Percentiles rank a stretch among this genome's conserved stretches.
These are phyloP conservation scores for Malus orientalis DNA, from an alignment of 306 rosid genomes.

Conservation along the genomic window DNA sequence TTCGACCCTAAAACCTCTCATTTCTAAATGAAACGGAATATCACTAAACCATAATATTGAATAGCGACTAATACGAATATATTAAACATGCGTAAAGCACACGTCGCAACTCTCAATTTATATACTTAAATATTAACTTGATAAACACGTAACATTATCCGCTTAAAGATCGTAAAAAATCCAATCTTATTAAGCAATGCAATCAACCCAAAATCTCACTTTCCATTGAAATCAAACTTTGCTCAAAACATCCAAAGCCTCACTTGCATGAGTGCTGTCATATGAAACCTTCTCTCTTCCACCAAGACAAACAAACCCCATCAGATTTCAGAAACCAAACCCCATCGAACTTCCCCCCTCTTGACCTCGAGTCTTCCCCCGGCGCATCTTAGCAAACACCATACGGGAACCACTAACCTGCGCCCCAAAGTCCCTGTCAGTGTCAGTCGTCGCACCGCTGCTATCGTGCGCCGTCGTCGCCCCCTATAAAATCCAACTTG, in stretches of 20 bases:
- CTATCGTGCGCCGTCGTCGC: not conserved
- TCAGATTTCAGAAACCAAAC: not conserved
- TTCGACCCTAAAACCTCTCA: too few species aligned
- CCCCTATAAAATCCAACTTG: not conserved
- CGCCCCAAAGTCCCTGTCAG: not conserved
- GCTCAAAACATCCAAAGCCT: not conserved
- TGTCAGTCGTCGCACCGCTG: not conserved
- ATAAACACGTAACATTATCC: not conserved
- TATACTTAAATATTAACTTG: not conserved
- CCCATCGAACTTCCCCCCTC: too few species aligned
- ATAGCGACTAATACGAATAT: too few species aligned
- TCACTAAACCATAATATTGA: rapidly evolving
- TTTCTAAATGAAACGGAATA: too few species aligned
- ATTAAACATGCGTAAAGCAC: too few species aligned
- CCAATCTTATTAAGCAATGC: not conserved
- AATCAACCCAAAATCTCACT: not conserved
- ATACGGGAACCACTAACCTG: not conserved
- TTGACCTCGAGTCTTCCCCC: not conserved
- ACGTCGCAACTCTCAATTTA: not conserved
- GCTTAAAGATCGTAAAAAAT: not conserved
- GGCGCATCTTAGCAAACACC: not conserved
- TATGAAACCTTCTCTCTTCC: not conserved
- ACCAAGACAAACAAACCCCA: not conserved
- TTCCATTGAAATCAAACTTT: not conserved
- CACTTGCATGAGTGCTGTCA: not conserved